Base-by-base conservation (phyloP, 768 basidiomycete genomes). In the Lactarius indigo region DNA sequence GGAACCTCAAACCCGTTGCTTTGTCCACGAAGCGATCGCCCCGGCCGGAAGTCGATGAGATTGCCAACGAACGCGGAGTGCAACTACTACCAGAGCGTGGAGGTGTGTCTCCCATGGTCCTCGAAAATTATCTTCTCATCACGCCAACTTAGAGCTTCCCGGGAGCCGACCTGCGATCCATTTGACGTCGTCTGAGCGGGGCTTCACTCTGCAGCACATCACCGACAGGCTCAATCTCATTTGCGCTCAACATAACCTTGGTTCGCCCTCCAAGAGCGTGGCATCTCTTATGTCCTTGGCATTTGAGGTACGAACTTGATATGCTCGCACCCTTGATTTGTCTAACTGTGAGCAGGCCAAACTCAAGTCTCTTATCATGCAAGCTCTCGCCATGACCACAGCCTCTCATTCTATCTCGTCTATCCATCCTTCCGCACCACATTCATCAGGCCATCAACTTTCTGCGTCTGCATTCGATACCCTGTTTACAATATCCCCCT, bases 351-450 rank as follows among this genome's bases (percentile, higher is more conserved):
- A 39, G 18, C 68, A 92, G 90, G 89, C 89, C 20, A 91, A 91
- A 74, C 81, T 94, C 5, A 94, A 94, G 73, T 89, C 92, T 65
- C 83, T 93, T 31, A 88, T 94, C 69, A 90, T 88, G 1, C 90
- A 90, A 70, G 90, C 91, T 5, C 76, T 94, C 35, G 88, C 90
- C 3, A 78, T 92, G 12, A 92, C 90, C 2, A 86, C 90, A 1
- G 83, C 86, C 9, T 92, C 91, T 7, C 85, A 88, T 70, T 86
- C 89, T 33, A 87, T 92, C 70, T 84, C 87, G 8, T 92, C 91
- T 57, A 91, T 94, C 57, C 81, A 80, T 12, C 86, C 89, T 0
- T 85, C 89, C 18, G 70, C 69, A 4, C 75, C 77, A n/a, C 77
- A 75, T 63, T 77, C 73, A 60, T 63, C 72, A 66, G 73, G 73